Base-by-base conservation (phyloP, 225 moss, liverwort and hornwort genomes). In the Bryum argenteum region DNA sequence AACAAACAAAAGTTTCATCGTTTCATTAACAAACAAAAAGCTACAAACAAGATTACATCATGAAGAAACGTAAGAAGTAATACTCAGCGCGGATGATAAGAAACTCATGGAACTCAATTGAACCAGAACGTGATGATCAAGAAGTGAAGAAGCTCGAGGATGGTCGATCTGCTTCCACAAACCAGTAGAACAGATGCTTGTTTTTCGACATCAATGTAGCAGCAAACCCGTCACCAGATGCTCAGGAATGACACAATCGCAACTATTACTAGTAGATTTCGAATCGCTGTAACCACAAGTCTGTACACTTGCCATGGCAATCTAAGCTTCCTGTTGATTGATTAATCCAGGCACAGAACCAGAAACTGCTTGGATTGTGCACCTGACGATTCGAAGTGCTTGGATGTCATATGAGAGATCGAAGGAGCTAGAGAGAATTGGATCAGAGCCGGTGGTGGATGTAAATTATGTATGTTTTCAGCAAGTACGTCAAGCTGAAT, bases 81-180 rank as follows among this genome's bases (percentile, higher is more conserved):
- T 10, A 12, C 4, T 48, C 10, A 21, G 21, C 10, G n/a, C 21
- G 5, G 11, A 54, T 13, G 7, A 26, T 16, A 61, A 50, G 6
- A 12, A 54, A 11, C 4, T 54, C 19, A 24, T 13, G 11, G 20
- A 87, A 83, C 87, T 78, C 83, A 83, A 23, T 87, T 87, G 9
- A 87, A 83, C 83, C 83, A 87, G 78, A 83, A 81, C 8, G 83
- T 73, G 1, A 83, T 45, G 5, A n/a, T n/a, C n/a, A n/a, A 78
- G 81, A 19, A 83, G 81, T 0, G 78, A 64, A 3, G 76, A 47
- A 20, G 66, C 40, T 17, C 26, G 54, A 23, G 48, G 63, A 50
- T 79, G 78, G 59, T 87, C n/a, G n/a, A n/a, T n/a, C 87, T 17
- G 87, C 87, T 83, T 87, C 78, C 17, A 81, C 83, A 61, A 87